Base-by-base conservation (phyloP, 345 rosid species). In the Citrus australasica region DNA sequence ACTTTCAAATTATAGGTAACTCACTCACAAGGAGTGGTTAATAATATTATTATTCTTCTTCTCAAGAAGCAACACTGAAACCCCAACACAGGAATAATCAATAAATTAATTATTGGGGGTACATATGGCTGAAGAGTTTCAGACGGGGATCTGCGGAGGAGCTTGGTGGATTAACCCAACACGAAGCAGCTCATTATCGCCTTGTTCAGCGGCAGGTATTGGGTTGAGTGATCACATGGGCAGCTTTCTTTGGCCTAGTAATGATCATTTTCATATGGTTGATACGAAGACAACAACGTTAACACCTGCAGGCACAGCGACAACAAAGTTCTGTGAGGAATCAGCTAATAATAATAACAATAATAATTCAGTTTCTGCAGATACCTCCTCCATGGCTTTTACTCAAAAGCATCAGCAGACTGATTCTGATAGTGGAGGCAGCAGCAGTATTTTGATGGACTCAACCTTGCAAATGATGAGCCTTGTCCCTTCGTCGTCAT, bases 41-140 rank as follows among this genome's bases (percentile, higher is more conserved):
- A 46, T 40, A 38, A 38, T 42, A 42, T 11, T 11, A 46, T 46
- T 46, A 13, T 46, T 46, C 14, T 46, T 46, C 14, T 46, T 46
- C 51, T 13, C 17, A 42, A 42, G 14, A 42, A 42, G 3, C 48
- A 51, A 51, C 6, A 16, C 56, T 16, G 56, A 51, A 51, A 51
- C 56, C 56, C 56, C 56, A 51, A 51, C 22, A 51, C 56, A 16
- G 56, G 27, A 58, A 65, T 58, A 37, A 22, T 40, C 19, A 22
- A 62, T 55, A 7, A 30, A 37, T 60, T 8, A 21, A 17, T 24
- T 28, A 28, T 69, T 59, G 38, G 70, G 61, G 51, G 5, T 46
- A 13, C 51, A 13, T 74, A 94, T 94, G 98, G 94, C 94, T 8
- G 93, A 90, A 78, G 97, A 94, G 77, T 90, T 89, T 66, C 88